These are phyloP conservation scores for Akanthomyces dipterigenus DNA, from an alignment of 2,329 filamentous ascomycete species.

Conservation along the genomic window DNA sequence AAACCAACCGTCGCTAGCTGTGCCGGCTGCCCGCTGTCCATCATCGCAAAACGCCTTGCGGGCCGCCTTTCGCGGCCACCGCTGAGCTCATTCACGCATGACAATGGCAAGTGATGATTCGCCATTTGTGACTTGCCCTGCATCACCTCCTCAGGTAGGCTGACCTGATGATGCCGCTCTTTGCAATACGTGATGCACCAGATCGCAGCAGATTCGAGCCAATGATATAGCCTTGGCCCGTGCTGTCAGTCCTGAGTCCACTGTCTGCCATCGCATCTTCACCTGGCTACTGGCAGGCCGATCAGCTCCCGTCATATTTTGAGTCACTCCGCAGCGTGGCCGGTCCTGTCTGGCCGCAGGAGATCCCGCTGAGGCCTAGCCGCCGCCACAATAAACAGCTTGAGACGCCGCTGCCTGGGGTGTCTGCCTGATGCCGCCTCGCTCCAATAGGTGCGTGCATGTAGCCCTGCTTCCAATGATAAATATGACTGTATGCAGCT, in stretches of 20 bases:
- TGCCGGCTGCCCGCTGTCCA: neutral
- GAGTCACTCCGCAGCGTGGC: conserved; percentile 6
- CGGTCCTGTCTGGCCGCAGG: neutral
- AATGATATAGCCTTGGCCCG: neutral
- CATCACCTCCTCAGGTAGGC: neutral
- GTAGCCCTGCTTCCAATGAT: neutral
- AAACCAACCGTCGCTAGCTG: neutral
- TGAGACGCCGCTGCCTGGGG: conserved; percentile 3
- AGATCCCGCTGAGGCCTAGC: conserved; percentile 7
- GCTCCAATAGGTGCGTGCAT: conserved; percentile 3
- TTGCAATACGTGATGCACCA: neutral
- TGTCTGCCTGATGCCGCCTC: conserved; percentile 12
- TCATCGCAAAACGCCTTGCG: conserved; percentile 2
- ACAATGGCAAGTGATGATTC: neutral
- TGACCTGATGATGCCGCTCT: neutral
- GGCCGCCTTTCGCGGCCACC: neutral
- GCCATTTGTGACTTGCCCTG: neutral
- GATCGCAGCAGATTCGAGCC: neutral
- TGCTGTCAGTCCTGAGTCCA: neutral
- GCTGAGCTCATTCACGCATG: neutral
- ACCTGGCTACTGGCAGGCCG: neutral
- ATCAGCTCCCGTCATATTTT: neutral
- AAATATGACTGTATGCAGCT: conserved; percentile 9
- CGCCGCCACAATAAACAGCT: conserved; percentile 8
- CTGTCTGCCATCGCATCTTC: neutral